Evolutionary conservation across 306 rosid genomes (phyloP), one percentile per base, ranked within the genome.

Genomic region (Cucurbita argyrosperma): DNA sequence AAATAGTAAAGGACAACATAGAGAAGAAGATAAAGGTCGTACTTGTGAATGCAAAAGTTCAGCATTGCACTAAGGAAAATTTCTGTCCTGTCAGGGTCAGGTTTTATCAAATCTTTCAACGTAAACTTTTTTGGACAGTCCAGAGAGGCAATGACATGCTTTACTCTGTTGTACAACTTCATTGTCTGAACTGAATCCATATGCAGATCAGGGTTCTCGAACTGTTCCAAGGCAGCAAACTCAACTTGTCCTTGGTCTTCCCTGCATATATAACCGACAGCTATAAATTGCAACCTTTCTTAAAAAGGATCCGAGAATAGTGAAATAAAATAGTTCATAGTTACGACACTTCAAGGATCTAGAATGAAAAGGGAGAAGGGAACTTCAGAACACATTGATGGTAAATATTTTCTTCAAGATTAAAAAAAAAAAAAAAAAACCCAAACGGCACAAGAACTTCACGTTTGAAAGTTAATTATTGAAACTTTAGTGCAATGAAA

Each of bases 161-260:
- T 92, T 35, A 88, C 80, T 75, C 79, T 82, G 75, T 73, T 76
- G 81, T 40, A 82, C 14, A 88, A 82, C 79, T 79, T 88, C 42
- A 78, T 26, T 10, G 47, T 56, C 68, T 74, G 83, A 19, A 80
- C 80, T 5, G 98, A 84, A 5, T 82, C 92, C 8, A 76, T 35
- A 46, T 87, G 93, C 42, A 75, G 57, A 56, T 88, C 96, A 0
- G 96, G 98, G 59, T 88, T 88, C 74, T 92, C 98, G 3, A 92
- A 86, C 56, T 83, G 88, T 80, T 86, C 88, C 12, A 92, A 78
- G 18, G 92, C 93, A 38, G 86, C 76, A 71, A 92, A 92, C 23
- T 90, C 96, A 74, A 88, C 82, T 55, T 88, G 96, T 18, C 80
- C 96, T 71, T 80, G 49, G 39, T 88, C 91, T 49, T 92, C 96